A percentile compares a stretch with the other conserved stretches of the same genome.
Conservation (phyloP, 2,329 filamentous ascomycete species). For the Fusarium sarcochroum region DNA sequence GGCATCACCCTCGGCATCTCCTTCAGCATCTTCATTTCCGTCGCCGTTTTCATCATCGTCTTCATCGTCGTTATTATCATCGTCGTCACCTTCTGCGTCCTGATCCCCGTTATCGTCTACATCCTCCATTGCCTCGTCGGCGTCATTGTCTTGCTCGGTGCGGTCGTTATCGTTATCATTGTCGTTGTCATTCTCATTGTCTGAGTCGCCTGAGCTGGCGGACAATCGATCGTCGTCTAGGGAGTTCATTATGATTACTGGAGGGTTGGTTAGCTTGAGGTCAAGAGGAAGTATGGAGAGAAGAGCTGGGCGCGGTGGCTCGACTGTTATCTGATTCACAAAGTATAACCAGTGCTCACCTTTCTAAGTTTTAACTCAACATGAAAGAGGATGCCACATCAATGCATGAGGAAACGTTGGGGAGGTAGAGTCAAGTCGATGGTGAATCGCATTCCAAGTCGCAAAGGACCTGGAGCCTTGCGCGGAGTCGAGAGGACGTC, state of each 20-base stretch:
- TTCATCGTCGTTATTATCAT: slow-evolving; percentile 54
- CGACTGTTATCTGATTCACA: neutral
- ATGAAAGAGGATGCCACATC: neutral
- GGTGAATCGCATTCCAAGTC: slow-evolving; percentile 12
- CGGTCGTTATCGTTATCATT: slow-evolving; percentile 66
- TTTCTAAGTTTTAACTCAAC: neutral
- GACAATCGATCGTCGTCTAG: slow-evolving; percentile 47
- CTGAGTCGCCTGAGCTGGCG: slow-evolving; percentile 47
- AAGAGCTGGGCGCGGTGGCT: neutral
- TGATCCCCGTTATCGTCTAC: slow-evolving; percentile 58
- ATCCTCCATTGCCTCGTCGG: slow-evolving; percentile 71
- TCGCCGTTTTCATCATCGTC: slow-evolving; percentile 56
- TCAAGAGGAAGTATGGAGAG: neutral
- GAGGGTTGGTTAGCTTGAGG: slow-evolving; percentile 1
- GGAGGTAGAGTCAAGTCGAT: neutral
- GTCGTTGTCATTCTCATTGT: slow-evolving; percentile 52
- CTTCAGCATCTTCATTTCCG: slow-evolving; percentile 55
- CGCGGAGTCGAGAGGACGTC: neutral
- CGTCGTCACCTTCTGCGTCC: slow-evolving; percentile 53
- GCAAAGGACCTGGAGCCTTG: slow-evolving; percentile 18
- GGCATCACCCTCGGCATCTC: slow-evolving; percentile 56
- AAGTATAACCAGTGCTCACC: neutral
- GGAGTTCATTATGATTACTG: slow-evolving; percentile 30
- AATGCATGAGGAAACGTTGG: slow-evolving; percentile 6
- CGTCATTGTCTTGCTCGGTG: slow-evolving; percentile 57